phyloP scores from a whole-genome alignment of 2,329 filamentous ascomycete genomes.

The Fusarium armeniacum region DNA sequence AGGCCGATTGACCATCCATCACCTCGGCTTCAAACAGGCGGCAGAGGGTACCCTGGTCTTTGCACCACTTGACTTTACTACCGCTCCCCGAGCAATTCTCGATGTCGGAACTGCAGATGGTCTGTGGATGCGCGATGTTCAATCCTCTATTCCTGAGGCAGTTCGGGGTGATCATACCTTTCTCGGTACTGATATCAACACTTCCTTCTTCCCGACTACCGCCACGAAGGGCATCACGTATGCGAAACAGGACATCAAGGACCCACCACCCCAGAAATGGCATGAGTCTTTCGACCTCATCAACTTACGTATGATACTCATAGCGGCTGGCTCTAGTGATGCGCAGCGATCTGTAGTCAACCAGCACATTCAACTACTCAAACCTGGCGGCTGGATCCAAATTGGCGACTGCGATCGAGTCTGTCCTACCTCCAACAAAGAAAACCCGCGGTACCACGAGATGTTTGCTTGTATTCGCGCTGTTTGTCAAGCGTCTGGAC shows the following conservation, averaged over 20 bases:
- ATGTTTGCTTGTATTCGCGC: slow-evolving; percentile 19
- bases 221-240: neutral
- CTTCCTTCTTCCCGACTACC: neutral
- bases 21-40: slow-evolving; percentile 20
- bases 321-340: neutral
- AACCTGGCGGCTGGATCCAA: slow-evolving; percentile 19
- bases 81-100: neutral
- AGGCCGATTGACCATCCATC: slow-evolving; percentile 11
- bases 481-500: slow-evolving; percentile 5
- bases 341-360: slow-evolving; percentile 4
- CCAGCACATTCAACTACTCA: slow-evolving; percentile 12
- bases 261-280: neutral
- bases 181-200: slow-evolving; percentile 19
- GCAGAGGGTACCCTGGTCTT: slow-evolving; percentile 3
- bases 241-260: neutral
- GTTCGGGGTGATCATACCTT: neutral
- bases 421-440: neutral
- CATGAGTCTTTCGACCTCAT: slow-evolving; percentile 1
- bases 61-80: neutral
- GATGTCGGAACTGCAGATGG: slow-evolving; percentile 23
- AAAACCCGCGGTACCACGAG: slow-evolving; percentile 6
- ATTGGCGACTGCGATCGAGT: slow-evolving; percentile 23
- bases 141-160: fast-evolving
- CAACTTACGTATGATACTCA: slow-evolving; percentile 25
- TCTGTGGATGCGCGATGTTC: slow-evolving; percentile 22